These are phyloP conservation scores for Rasamsonia emersonii DNA, from an alignment of 2,329 filamentous ascomycete species.

Conservation along the genomic window DNA sequence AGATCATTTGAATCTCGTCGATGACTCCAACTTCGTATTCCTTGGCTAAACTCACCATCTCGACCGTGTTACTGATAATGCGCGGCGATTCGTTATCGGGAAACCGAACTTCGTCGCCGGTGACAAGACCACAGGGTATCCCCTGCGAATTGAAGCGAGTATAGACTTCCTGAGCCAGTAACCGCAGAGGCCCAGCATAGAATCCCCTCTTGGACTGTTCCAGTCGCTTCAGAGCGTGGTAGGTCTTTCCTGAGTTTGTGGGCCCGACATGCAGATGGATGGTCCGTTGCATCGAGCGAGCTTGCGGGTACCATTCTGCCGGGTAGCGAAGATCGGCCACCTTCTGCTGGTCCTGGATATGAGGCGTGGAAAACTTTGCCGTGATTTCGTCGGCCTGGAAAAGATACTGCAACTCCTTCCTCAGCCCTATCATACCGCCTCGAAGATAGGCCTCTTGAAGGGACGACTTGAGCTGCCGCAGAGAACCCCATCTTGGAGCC, in stretches of 20 bases:
- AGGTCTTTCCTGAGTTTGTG: constrained; percentile 97
- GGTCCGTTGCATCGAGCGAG: constrained; percentile 68
- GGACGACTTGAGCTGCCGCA: constrained; percentile 20
- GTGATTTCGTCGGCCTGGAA: constrained; percentile 60
- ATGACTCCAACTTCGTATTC: constrained; percentile 83
- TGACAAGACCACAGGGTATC: constrained; percentile 68
- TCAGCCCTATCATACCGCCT: constrained; percentile 44
- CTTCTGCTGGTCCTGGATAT: constrained; percentile 52
- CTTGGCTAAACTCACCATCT: constrained; percentile 62
- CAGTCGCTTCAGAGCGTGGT: constrained; percentile 78
- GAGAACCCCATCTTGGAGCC: constrained; percentile 11
- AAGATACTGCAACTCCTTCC: constrained; percentile 54
- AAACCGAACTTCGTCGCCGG: constrained; percentile 78
- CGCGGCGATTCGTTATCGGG: constrained; percentile 48
- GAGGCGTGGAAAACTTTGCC: constrained; percentile 46
- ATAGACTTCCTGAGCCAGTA: constrained; percentile 93
- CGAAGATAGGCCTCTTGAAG: constrained; percentile 54
- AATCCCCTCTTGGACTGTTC: constrained; percentile 68
- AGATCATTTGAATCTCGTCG: constrained; percentile 98
- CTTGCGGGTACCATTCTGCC: constrained; percentile 83
- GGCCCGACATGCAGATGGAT: constrained; percentile 92
- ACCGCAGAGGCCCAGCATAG: constrained; percentile 80
- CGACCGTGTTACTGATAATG: constrained; percentile 83
- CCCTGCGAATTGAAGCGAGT: constrained; percentile 73
- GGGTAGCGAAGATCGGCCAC: constrained; percentile 82